Conservation (phyloP, 1,284 basidiomycete species). For the Malassezia dermatis region DNA sequence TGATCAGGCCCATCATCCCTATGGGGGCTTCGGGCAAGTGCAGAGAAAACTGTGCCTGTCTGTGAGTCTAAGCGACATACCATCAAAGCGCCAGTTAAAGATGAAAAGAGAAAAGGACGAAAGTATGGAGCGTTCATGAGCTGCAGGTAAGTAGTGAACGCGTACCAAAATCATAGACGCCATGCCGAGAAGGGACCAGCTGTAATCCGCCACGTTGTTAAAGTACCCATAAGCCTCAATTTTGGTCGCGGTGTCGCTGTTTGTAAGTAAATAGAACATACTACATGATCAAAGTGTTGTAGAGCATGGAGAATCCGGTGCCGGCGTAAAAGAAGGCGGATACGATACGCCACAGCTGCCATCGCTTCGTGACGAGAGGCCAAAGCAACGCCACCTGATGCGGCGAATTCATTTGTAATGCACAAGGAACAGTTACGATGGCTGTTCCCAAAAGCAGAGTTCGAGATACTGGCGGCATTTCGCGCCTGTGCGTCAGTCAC, state of each 20-base stretch:
- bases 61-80: background rate
- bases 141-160: constrained; percentile 29
- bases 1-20: constrained; percentile 33
- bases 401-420: constrained; percentile 56
- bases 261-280: background rate
- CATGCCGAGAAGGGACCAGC: constrained; percentile 34
- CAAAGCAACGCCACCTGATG: constrained; percentile 58
- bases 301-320: constrained; percentile 28
- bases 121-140: constrained; percentile 60
- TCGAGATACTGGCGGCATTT: constrained; percentile 76
- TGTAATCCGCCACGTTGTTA: constrained; percentile 31
- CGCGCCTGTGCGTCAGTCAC: constrained; percentile 38
- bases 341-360: constrained; percentile 64
- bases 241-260: constrained; percentile 24
- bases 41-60: constrained; percentile 21
- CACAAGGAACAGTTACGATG: constrained; percentile 57
- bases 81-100: constrained; percentile 59
- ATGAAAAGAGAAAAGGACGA: constrained; percentile 56
- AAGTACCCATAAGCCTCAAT: constrained; percentile 32
- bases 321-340: constrained; percentile 67
- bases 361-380: constrained; percentile 50
- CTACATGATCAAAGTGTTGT: constrained; percentile 34
- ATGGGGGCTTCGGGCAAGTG: constrained; percentile 27
- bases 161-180: constrained; percentile 23
- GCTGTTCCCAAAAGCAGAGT: constrained; percentile 59